Evolutionary conservation across 768 basidiomycete species (phyloP), one percentile per base, ranked within the genome.

Genomic region (Leccinum boreale): DNA sequence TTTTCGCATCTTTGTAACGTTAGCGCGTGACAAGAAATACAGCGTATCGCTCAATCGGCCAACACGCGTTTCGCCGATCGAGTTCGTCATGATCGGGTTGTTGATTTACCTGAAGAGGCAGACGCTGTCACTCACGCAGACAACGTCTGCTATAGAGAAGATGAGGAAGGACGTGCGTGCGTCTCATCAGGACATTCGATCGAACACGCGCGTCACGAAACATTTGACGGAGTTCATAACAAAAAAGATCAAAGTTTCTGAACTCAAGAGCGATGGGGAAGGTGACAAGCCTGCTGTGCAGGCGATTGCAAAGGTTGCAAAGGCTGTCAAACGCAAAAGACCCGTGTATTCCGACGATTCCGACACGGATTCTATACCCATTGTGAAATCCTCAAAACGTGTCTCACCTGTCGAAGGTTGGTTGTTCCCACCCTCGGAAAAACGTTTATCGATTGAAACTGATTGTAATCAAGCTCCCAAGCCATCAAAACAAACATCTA

Each of bases 21-120:
- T 79, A 42, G 74, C 71, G 8, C 70, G 72, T 15, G 67, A 72
- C 59, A 66, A 70, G 50, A 66, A 67, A 51, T 67, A 73, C 31
- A 69, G 67, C 31, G 61, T 55, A 29, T 70, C 75, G 5, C 70
- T 78, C 33, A 68, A 70, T 50, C 65, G 63, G 19, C 73, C 73
- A 15, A 65, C 72, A 9, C 73, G 74, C 24, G 70, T 80, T 5
- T 72, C 78, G 9, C 76, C 79, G 1, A 72, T 77, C 42, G 79
- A 79, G 57, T 79, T 81, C 61, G 74, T 82, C 55, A 77, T 78
- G 73, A 69, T 75, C 0, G 74, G 69, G 19, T 71, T 76, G 55
- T 64, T 82, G 59, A 75, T 84, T 19, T 68, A 71, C 54, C 54
- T 74, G 42, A 70, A 76, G 59, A 67, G 72, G 36, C 42, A 64